phyloP scores from a whole-genome alignment of 306 rosid genomes.

The Lablab purpureus region DNA sequence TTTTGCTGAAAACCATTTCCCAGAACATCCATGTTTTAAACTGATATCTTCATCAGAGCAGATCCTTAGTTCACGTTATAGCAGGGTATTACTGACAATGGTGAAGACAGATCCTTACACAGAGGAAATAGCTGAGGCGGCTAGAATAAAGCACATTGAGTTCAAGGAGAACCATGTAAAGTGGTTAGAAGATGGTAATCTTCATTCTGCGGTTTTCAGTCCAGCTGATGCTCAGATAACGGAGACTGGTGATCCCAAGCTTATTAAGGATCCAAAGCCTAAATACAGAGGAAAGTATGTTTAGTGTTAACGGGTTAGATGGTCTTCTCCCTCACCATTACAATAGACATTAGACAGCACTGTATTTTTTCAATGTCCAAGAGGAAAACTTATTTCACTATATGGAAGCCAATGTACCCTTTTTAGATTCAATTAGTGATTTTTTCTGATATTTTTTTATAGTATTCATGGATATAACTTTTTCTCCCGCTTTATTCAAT shows the following conservation, averaged over 20 bases:
- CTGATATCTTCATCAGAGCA: constrained; percentile 79
- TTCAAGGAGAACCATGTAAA: constrained; percentile 90
- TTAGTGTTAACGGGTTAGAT: constrained; percentile 44
- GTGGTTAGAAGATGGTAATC: constrained; percentile 97
- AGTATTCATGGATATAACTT: background rate
- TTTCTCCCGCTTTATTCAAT: no score
- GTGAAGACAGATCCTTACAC: constrained; percentile 75
- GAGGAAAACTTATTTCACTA: constrained; percentile 20
- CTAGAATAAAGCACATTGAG: constrained; percentile 69
- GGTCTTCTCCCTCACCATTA: constrained; percentile 24
- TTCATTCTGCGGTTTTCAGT: constrained; percentile 91
- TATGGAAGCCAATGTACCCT: constrained; percentile 30
- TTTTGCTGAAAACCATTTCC: constrained; percentile 59
- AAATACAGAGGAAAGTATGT: constrained; percentile 97
- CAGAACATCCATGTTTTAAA: constrained; percentile 81
- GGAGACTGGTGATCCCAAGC: constrained; percentile 54
- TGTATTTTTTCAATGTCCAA: constrained; percentile 35
- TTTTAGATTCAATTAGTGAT: constrained; percentile 29
- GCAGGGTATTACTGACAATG: constrained; percentile 90
- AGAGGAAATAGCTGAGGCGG: constrained; percentile 76
- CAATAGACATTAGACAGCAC: background rate
- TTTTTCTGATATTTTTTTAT: constrained; percentile 4
- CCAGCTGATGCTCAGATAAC: constrained; percentile 57
- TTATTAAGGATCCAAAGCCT: constrained; percentile 69
- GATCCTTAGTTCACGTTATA: constrained; percentile 90